Conservation (phyloP, 2,329 filamentous ascomycete genomes). For the Scedosporium dehoogii region DNA sequence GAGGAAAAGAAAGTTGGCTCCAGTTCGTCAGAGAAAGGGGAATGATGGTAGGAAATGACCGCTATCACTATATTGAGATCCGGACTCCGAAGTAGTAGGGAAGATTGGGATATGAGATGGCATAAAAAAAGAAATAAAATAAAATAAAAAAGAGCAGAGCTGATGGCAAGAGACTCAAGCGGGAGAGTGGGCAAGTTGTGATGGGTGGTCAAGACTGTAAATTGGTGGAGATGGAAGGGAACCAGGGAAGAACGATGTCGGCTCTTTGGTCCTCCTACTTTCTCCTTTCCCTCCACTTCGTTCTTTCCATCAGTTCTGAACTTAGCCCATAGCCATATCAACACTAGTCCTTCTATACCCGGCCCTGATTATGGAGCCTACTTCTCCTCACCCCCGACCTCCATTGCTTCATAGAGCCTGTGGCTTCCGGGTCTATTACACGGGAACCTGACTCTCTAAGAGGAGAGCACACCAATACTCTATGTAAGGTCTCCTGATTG, state of each 20-base stretch:
- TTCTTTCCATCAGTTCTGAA: background rate
- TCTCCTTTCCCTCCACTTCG: background rate
- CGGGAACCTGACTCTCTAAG: too few species aligned
- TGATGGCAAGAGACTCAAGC: background rate
- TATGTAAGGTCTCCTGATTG: too few species aligned
- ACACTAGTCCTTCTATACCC: too few species aligned
- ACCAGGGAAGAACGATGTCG: background rate
- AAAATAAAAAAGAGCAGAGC: background rate
- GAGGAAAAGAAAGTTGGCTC: background rate
- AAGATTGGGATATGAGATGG: too few species aligned
- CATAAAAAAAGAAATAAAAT: background rate
- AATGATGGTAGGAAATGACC: background rate
- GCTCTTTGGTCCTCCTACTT: too few species aligned
- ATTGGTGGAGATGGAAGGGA: background rate
- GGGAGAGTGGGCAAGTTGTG: background rate
- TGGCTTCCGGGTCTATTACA: too few species aligned
- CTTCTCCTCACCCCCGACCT: background rate
- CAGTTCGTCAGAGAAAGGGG: background rate
- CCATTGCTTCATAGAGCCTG: too few species aligned
- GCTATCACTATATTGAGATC: background rate
- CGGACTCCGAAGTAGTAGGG: background rate
- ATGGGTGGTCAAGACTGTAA: background rate
- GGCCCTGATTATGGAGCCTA: background rate
- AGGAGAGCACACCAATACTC: too few species aligned
- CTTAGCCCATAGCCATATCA: background rate